Percentiles rank a stretch among this genome's conserved stretches.
Evolutionary conservation across 2,329 filamentous ascomycete species (phyloP).

Genomic region (Colletotrichum musicola): DNA sequence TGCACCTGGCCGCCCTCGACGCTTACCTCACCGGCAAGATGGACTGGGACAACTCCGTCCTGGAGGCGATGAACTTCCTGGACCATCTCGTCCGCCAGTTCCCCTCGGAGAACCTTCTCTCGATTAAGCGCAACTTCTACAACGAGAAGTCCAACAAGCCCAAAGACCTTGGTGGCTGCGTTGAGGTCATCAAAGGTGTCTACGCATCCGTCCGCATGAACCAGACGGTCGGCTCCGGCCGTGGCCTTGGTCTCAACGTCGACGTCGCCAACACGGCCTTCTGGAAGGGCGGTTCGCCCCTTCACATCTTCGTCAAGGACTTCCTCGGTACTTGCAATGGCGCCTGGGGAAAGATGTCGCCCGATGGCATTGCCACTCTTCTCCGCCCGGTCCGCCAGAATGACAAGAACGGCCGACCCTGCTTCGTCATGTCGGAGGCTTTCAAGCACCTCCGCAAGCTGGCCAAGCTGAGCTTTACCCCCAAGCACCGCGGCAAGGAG

Average conservation of each 20-base stretch:
- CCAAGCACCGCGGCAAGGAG: conserved; percentile 65
- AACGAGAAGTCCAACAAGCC: conserved; percentile 62
- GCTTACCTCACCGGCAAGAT: conserved; percentile 74
- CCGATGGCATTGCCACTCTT: conserved; percentile 44
- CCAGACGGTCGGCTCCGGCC: conserved; percentile 62
- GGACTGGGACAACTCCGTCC: conserved; percentile 73
- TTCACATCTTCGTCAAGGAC: conserved; percentile 40
- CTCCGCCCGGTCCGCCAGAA: conserved; percentile 52
- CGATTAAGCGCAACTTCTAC: conserved; percentile 90
- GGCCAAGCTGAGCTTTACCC: conserved; percentile 66
- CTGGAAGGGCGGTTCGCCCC: conserved; percentile 68
- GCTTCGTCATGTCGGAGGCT: conserved; percentile 58
- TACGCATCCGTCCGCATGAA: conserved; percentile 88
- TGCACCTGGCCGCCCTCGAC: conserved; percentile 76
- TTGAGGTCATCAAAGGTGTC: conserved; percentile 88
- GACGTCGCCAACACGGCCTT: conserved; percentile 95
- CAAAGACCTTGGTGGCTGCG: conserved; percentile 65
- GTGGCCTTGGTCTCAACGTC: conserved; percentile 83
- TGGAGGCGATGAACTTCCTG: conserved; percentile 89
- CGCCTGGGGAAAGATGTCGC: conserved; percentile 44
- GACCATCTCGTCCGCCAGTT: conserved; percentile 88
- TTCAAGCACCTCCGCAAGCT: conserved; percentile 69
- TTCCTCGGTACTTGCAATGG: conserved; percentile 50
- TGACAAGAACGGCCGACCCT: conserved; percentile 39
- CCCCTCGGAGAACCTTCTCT: conserved; percentile 75